Evolutionary conservation across 2,329 filamentous ascomycete genomes (phyloP).

Genomic region (Pseudopyricularia javanii): DNA sequence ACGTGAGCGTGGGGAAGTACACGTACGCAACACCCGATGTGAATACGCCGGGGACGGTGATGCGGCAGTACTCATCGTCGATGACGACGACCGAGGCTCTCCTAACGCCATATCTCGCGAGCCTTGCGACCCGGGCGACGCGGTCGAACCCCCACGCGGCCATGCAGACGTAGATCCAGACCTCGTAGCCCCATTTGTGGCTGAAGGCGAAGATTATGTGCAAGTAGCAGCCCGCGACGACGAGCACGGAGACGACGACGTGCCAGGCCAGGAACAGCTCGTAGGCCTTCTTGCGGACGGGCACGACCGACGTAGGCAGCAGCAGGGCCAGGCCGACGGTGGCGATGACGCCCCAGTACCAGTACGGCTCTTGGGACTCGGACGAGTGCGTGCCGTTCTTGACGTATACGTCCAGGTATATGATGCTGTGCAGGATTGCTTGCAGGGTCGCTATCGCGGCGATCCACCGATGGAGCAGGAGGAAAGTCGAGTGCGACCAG

Average conservation of each 20-base stretch:
- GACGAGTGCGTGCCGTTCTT: constrained; percentile 6
- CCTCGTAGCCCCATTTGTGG: not conserved
- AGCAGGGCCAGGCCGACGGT: constrained; percentile 19
- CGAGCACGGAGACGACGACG: constrained; percentile 17
- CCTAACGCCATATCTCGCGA: constrained; percentile 22
- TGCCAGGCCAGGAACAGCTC: constrained; percentile 24
- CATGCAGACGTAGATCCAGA: constrained; percentile 10
- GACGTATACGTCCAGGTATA: constrained; percentile 16
- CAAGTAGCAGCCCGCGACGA: constrained; percentile 21
- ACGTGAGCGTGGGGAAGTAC: constrained; percentile 33
- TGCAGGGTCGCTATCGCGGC: constrained; percentile 13
- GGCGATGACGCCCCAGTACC: constrained; percentile 29
- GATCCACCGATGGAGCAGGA: constrained; percentile 23
- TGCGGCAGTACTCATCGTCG: constrained; percentile 26
- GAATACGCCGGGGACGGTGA: constrained; percentile 15
- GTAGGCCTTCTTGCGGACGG: constrained; percentile 23
- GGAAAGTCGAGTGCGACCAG: constrained; percentile 22
- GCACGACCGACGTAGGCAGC: constrained; percentile 17
- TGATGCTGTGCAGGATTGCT: constrained; percentile 17
- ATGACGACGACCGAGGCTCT: constrained; percentile 12
- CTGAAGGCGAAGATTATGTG: constrained; percentile 14
- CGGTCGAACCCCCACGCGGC: constrained; percentile 28
- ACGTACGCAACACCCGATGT: constrained; percentile 27
- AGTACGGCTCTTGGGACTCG: constrained; percentile 18
- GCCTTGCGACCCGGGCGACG: constrained; percentile 22